These are phyloP conservation scores for Pseudocercospora fuligena DNA, from an alignment of 2,329 filamentous ascomycete species.

Conservation along the genomic window DNA sequence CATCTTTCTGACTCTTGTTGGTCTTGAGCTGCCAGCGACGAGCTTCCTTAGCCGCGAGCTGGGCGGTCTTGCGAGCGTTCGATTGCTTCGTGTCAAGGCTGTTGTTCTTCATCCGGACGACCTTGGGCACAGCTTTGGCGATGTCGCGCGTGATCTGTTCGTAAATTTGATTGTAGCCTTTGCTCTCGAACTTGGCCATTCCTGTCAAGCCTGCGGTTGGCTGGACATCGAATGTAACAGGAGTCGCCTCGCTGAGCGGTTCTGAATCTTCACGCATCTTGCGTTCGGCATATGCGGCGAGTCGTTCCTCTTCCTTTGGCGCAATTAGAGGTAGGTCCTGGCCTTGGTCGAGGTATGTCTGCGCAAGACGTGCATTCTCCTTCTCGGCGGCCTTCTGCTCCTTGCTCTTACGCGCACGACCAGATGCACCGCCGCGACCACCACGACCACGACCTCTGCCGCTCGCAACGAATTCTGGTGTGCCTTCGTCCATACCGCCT, in stretches of 20 bases:
- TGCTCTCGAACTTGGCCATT: conserved; percentile 43
- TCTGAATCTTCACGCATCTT: conserved; percentile 45
- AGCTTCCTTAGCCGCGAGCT: conserved; percentile 94
- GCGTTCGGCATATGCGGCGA: conserved; percentile 44
- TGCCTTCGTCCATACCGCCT: conserved; percentile 33
- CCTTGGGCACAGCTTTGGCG: conserved; percentile 89
- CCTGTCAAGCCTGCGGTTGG: conserved; percentile 39
- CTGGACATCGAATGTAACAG: conserved; percentile 35
- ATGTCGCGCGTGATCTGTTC: conserved; percentile 97
- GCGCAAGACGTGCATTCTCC: conserved; percentile 81
- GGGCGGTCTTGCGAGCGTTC: conserved; percentile 97
- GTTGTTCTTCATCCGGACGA: conserved; percentile 83
- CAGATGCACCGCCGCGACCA: conserved; percentile 38
- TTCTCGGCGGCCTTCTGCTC: conserved; percentile 72
- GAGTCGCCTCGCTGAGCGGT: conserved; percentile 63
- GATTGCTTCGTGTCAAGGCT: conserved; percentile 86
- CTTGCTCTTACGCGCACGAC: conserved; percentile 85
- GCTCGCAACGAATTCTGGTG: conserved; percentile 34
- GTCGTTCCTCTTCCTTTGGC: conserved; percentile 61
- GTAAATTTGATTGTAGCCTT: conserved; percentile 92
- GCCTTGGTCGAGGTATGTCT: conserved; percentile 79
- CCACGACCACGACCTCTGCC: conserved; percentile 55
- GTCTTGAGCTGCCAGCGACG: conserved; percentile 96
- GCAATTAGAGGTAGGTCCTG: conserved; percentile 69
- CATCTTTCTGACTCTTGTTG: conserved; percentile 98